Conservation (phyloP, 2,329 filamentous ascomycete genomes). For the Apiospora saccharicola region DNA sequence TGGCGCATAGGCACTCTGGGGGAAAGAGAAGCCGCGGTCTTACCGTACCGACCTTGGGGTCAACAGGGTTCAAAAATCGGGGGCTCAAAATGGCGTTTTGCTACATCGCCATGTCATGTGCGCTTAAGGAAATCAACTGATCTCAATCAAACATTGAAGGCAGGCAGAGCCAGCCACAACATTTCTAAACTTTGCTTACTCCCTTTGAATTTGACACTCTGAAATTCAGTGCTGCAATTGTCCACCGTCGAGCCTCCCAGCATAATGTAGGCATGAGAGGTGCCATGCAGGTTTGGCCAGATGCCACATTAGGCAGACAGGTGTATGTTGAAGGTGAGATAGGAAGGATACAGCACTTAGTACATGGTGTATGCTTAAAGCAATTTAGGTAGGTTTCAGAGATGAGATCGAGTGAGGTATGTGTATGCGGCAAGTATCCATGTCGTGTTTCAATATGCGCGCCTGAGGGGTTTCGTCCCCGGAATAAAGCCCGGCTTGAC, state of each 20-base stretch:
- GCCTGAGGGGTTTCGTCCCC: slow-evolving; percentile 2
- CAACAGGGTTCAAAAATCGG: not conserved
- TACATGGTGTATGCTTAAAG: too few relatives aligned
- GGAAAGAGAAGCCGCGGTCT: slow-evolving; percentile 2
- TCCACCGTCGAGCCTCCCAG: too few relatives aligned
- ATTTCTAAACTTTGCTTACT: not conserved
- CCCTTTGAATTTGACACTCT: not conserved
- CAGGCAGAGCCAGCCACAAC: not conserved
- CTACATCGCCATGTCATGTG: not conserved
- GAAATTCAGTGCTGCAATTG: not conserved
- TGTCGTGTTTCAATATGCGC: not conserved
- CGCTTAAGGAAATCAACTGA: not conserved
- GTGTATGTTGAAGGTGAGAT: too few relatives aligned
- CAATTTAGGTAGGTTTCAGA: not conserved
- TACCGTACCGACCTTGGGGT: not conserved
- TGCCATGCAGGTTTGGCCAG: too few relatives aligned
- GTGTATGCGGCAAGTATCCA: not conserved
- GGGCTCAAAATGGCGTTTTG: not conserved
- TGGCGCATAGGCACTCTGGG: not conserved
- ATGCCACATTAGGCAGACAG: too few relatives aligned
- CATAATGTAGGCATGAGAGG: too few relatives aligned
- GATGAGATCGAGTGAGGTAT: not conserved
- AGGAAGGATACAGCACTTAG: too few relatives aligned
- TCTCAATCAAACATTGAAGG: not conserved
- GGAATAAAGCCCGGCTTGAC: slow-evolving; percentile 16